Percentiles rank a stretch among this genome's conserved stretches.
These are phyloP conservation scores for Russula brevipes DNA, from an alignment of 768 basidiomycete genomes.

Conservation along the genomic window DNA sequence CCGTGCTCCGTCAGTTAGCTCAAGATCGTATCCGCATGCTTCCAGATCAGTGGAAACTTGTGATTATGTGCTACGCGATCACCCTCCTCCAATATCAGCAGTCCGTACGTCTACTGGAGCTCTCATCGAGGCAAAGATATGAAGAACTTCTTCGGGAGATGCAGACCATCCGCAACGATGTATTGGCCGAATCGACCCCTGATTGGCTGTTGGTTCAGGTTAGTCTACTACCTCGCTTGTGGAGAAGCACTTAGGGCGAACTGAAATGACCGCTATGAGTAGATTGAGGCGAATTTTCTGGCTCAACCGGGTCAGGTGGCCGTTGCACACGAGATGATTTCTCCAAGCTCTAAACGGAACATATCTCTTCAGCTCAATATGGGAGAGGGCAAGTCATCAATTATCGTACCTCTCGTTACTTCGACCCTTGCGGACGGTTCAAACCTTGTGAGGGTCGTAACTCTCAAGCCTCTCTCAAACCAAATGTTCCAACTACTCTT, in stretches of 20 bases:
- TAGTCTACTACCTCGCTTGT: neutral
- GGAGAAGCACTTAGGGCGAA: too few relatives aligned
- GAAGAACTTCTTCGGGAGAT: constrained; percentile 13
- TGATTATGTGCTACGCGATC: neutral
- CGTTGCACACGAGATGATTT: constrained; percentile 45
- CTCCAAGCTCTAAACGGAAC: constrained; percentile 35
- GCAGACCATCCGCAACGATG: neutral
- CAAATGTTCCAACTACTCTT: constrained; percentile 48
- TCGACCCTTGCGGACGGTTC: constrained; percentile 40
- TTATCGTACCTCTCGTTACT: constrained; percentile 46
- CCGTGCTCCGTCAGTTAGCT: constrained; percentile 25
- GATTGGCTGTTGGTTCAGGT: constrained; percentile 22
- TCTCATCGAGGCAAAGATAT: neutral
- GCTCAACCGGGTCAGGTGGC: constrained; percentile 40
- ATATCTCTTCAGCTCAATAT: constrained; percentile 49
- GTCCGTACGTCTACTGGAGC: constrained; percentile 12
- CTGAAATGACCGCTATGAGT: neutral
- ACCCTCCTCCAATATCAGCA: constrained; percentile 7
- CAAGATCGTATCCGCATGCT: constrained; percentile 22
- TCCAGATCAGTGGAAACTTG: neutral
- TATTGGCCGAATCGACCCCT: neutral
- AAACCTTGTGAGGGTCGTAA: constrained; percentile 44
- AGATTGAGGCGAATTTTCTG: constrained; percentile 45
- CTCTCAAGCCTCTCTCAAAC: constrained; percentile 42
- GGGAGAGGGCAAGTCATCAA: constrained; percentile 53